These are phyloP conservation scores for Diphasiastrum complanatum DNA, from an alignment of 83 land plant species.

Conservation along the genomic window DNA sequence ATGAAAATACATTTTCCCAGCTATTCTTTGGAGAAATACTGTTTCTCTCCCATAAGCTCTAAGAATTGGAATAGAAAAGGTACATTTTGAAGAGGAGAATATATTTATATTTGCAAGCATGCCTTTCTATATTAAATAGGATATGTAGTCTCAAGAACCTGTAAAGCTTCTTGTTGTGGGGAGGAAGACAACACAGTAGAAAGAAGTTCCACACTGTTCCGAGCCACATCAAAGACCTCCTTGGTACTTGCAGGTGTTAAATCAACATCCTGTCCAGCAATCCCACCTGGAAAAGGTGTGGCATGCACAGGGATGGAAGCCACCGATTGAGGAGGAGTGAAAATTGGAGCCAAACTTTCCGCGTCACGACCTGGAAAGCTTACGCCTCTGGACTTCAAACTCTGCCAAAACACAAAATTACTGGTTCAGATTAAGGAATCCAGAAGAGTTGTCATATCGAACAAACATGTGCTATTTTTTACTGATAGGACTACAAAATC, in stretches of 20 bases:
- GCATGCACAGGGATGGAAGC: conserved; percentile 21
- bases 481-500: not conserved
- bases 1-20: too few relatives aligned
- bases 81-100: too few relatives aligned
- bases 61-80: too few relatives aligned
- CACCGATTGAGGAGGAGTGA: conserved; percentile 71
- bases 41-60: too few relatives aligned
- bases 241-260: conserved; percentile 48
- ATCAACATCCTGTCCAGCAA: conserved; percentile 8
- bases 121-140: too few relatives aligned
- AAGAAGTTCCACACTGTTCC: conserved; percentile 81
- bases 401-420: conserved; percentile 40
- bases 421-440: not conserved
- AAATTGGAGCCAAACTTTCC: conserved; percentile 88
- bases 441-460: not conserved
- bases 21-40: too few relatives aligned
- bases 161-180: conserved; percentile 80
- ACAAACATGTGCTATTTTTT: not conserved
- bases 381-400: conserved; percentile 81
- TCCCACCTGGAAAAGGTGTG: conserved; percentile 7
- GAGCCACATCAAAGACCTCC: conserved; percentile 85
- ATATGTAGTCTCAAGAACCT: conserved; percentile 52
- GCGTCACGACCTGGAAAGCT: conserved; percentile 87
- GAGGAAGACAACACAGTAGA: conserved; percentile 80
- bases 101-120: too few relatives aligned